Evolutionary conservation across 768 basidiomycete species (phyloP).

Genomic region (Gymnopilus junonius): DNA sequence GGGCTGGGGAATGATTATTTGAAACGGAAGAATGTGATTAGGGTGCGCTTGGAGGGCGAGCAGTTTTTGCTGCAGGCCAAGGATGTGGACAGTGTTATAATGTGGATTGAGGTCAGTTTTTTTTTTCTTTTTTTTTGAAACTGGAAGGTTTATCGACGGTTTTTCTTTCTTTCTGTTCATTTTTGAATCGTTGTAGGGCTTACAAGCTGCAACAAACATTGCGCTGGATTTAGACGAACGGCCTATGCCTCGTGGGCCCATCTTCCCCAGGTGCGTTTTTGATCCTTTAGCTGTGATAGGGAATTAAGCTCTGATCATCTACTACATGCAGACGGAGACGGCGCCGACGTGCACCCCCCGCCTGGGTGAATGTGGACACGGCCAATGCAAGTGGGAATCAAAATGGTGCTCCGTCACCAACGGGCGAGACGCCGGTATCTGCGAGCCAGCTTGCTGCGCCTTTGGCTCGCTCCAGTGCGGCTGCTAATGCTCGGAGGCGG

Average conservation of each 20-base stretch:
- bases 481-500: not conserved
- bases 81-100: constrained; percentile 83
- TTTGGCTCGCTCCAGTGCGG: constrained; percentile 16
- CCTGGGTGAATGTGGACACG: constrained; percentile 5
- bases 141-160: not conserved
- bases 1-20: constrained; percentile 94
- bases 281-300: not conserved
- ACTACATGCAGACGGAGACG: constrained; percentile 30
- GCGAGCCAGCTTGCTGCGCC: constrained; percentile 22
- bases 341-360: constrained; percentile 30
- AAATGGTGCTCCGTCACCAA: constrained; percentile 18
- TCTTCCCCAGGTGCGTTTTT: constrained; percentile 75
- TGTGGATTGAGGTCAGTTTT: constrained; percentile 92
- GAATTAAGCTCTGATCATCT: constrained; percentile 21
- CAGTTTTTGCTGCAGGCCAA: constrained; percentile 94
- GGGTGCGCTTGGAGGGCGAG: constrained; percentile 91
- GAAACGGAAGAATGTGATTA: constrained; percentile 93
- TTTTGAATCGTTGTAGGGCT: constrained; percentile 51
- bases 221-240: constrained; percentile 91
- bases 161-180: not conserved
- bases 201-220: constrained; percentile 93
- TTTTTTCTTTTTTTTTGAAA: constrained; percentile 10
- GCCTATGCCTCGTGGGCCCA: constrained; percentile 87
- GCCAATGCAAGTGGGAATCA: not conserved
- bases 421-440: constrained; percentile 23